These are phyloP conservation scores for Panicum miliaceum DNA, from an alignment of 176 grass and related monocot species.

Conservation along the genomic window DNA sequence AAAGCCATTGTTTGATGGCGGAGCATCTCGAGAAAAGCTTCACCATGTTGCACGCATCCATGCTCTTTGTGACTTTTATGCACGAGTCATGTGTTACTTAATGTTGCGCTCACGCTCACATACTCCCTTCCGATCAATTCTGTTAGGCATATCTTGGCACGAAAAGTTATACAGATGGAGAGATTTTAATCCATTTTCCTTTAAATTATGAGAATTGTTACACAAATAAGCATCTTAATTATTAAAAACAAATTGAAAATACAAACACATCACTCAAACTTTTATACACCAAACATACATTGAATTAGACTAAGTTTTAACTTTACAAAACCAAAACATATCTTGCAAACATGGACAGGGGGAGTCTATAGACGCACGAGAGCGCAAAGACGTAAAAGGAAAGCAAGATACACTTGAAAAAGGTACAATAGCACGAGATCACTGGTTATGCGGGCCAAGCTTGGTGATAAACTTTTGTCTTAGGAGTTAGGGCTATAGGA, in stretches of 20 bases:
- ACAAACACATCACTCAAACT: neutral
- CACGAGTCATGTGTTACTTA: neutral
- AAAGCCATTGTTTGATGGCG: conserved; percentile 15
- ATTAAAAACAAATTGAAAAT: neutral
- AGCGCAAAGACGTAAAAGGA: neutral
- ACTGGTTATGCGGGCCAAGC: neutral
- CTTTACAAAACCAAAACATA: neutral
- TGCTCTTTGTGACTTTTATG: neutral
- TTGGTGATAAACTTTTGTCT: neutral
- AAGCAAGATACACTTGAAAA: neutral
- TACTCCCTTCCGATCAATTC: neutral
- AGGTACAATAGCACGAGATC: neutral
- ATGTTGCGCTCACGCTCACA: neutral
- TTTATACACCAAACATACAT: neutral
- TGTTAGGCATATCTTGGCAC: neutral
- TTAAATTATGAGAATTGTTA: neutral
- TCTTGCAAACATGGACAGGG: neutral
- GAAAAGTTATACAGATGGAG: neutral
- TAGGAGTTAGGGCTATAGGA: neutral
- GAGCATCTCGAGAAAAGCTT: conserved; percentile 28
- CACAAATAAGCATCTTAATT: neutral
- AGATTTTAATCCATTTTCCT: neutral
- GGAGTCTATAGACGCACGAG: neutral
- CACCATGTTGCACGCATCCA: neutral
- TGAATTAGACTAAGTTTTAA: neutral